phyloP scores from a whole-genome alignment of 2,329 filamentous ascomycete species.

The Cadophora malorum region DNA sequence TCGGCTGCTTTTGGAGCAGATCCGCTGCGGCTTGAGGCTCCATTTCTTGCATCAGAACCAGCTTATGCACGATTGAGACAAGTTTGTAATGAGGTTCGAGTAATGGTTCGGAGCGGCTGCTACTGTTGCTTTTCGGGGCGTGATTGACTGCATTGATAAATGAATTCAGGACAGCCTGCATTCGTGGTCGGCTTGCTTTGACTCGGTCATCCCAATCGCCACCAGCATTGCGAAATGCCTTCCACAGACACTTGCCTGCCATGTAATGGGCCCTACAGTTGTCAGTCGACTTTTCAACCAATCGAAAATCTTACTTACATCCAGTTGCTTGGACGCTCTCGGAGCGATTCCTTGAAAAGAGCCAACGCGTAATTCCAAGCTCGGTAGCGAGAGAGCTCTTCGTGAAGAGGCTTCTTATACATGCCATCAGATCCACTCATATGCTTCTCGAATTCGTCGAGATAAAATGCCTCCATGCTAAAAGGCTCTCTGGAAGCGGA shows the following conservation, averaged over 20 bases:
- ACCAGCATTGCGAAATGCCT: slow-evolving; percentile 64
- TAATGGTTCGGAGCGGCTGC: slow-evolving; percentile 66
- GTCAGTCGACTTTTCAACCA: slow-evolving; percentile 35
- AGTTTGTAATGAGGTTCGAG: slow-evolving; percentile 79
- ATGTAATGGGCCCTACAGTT: slow-evolving; percentile 65
- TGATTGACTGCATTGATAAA: slow-evolving; percentile 65
- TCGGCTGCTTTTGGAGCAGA: slow-evolving; percentile 45
- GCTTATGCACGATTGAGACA: slow-evolving; percentile 69
- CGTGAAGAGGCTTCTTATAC: slow-evolving; percentile 63
- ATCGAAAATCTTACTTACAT: slow-evolving; percentile 51
- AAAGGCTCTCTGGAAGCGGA: slow-evolving; percentile 72
- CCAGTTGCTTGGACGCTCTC: slow-evolving; percentile 67
- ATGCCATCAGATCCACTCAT: slow-evolving; percentile 61
- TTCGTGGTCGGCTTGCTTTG: slow-evolving; percentile 42
- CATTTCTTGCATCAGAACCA: slow-evolving; percentile 52
- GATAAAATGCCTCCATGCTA: slow-evolving; percentile 68
- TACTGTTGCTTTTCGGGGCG: slow-evolving; percentile 64
- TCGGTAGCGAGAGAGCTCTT: slow-evolving; percentile 61
- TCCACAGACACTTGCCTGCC: slow-evolving; percentile 75
- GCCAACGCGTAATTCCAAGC: slow-evolving; percentile 70
- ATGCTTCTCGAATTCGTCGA: slow-evolving; percentile 67
- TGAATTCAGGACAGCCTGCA: slow-evolving; percentile 59
- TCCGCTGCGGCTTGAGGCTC: slow-evolving; percentile 44
- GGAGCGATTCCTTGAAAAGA: slow-evolving; percentile 64
- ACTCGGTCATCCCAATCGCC: slow-evolving; percentile 47